Percentiles rank a stretch among this genome's conserved stretches.
Evolutionary conservation across 257 asterid genomes (phyloP).

Genomic region (Avicennia marina): DNA sequence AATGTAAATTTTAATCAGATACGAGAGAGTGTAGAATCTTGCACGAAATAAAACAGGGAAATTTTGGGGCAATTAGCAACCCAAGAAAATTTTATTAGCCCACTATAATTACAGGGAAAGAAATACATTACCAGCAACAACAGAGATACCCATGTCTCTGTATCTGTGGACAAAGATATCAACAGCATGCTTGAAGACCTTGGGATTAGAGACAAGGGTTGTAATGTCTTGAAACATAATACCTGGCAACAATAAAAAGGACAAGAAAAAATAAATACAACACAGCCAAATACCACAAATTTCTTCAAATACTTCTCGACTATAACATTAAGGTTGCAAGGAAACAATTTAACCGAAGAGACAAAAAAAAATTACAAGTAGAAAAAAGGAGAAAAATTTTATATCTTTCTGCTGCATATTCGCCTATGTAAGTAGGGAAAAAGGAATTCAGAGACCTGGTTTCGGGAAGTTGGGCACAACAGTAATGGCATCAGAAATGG

Average conservation of each 20-base stretch:
- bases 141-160: constrained; percentile 72
- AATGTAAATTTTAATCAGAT: too few species aligned
- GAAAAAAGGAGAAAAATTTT: not conserved
- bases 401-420: not conserved
- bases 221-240: constrained; percentile 95
- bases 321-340: too few species aligned
- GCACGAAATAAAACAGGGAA: too few species aligned
- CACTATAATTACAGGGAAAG: not conserved
- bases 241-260: constrained; percentile 37
- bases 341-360: too few species aligned
- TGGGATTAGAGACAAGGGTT: constrained; percentile 69
- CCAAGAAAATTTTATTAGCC: too few species aligned
- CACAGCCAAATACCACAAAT: constrained; percentile 14
- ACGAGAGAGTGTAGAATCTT: too few species aligned
- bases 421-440: not conserved
- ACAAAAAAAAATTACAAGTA: not conserved
- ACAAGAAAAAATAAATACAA: constrained; percentile 5
- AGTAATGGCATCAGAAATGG: constrained; percentile 78
- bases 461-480: constrained; percentile 90
- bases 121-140: constrained; percentile 77
- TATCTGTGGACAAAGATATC: constrained; percentile 90
- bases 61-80: not conserved
- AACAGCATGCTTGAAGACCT: constrained; percentile 69
- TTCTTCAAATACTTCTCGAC: too few species aligned
- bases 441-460: constrained; percentile 49